Percentiles rank a stretch among this genome's conserved stretches.
Evolutionary conservation across 1,284 basidiomycete genomes (phyloP).

Genomic region (Ganoderma multipileum): DNA sequence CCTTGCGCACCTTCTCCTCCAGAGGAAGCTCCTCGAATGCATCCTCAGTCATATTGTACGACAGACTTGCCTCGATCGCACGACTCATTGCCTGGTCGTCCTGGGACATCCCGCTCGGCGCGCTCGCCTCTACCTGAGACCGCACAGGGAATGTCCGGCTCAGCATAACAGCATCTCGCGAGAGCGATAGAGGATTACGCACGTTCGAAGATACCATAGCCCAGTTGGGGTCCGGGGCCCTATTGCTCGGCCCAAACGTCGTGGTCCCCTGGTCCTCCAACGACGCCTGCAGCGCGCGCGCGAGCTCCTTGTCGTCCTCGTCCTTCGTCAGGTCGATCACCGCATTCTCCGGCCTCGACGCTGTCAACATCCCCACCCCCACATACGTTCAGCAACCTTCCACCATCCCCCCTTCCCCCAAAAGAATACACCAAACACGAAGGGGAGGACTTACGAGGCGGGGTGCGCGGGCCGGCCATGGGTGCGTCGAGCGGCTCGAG

Average conservation of each 20-base stretch:
- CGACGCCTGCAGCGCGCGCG: constrained; percentile 60
- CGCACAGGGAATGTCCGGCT: not conserved
- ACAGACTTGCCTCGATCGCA: constrained; percentile 71
- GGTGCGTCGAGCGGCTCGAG: constrained; percentile 27
- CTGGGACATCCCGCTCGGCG: constrained; percentile 46
- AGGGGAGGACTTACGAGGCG: constrained; percentile 41
- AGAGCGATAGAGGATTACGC: constrained; percentile 26
- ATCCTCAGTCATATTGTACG: constrained; percentile 41
- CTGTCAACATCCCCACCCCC: constrained; percentile 22
- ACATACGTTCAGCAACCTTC: not conserved
- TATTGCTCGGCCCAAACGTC: constrained; percentile 60
- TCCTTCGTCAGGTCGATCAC: constrained; percentile 67
- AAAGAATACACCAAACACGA: not conserved
- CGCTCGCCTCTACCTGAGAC: constrained; percentile 41
- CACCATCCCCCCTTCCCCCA: not conserved
- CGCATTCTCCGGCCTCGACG: constrained; percentile 44
- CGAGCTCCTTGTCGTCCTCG: constrained; percentile 52
- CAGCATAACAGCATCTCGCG: not conserved
- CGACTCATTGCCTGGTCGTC: constrained; percentile 67
- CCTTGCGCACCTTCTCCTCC: constrained; percentile 60
- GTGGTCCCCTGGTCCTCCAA: constrained; percentile 47
- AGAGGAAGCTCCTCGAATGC: constrained; percentile 49
- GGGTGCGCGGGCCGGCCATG: constrained; percentile 36
- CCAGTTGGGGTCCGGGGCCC: constrained; percentile 70
- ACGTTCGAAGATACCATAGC: constrained; percentile 73